These are phyloP conservation scores for Aegilops tauschii DNA, from an alignment of 176 grass and related monocot genomes.

Conservation along the genomic window DNA sequence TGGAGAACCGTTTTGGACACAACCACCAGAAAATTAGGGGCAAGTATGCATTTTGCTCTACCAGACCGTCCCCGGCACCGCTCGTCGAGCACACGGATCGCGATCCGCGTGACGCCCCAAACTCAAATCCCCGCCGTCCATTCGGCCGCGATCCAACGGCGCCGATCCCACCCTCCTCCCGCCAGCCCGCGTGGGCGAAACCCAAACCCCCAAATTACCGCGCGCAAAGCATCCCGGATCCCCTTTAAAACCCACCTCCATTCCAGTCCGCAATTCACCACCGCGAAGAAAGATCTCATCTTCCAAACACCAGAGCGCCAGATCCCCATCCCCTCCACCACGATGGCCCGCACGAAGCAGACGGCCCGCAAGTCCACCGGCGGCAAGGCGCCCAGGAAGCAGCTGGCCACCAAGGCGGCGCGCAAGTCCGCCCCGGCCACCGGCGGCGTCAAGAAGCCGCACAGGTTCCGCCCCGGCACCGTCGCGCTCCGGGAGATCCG, in stretches of 20 bases:
- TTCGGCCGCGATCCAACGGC: background rate
- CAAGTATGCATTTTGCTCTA: too few species aligned
- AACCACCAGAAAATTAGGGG: too few species aligned
- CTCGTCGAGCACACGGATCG: background rate
- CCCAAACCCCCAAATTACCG: background rate
- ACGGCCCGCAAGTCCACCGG: slow-evolving; percentile 68
- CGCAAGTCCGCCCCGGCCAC: slow-evolving; percentile 58
- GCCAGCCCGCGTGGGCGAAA: background rate
- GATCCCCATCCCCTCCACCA: background rate
- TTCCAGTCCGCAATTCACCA: background rate
- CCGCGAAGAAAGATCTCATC: background rate
- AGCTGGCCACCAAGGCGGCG: slow-evolving; percentile 56
- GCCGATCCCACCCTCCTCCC: background rate
- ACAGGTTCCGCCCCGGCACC: slow-evolving; percentile 61
- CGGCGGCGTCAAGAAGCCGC: slow-evolving; percentile 72
- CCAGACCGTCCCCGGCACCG: background rate
- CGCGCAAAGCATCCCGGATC: background rate
- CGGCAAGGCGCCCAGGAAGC: slow-evolving; percentile 68
- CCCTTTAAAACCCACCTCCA: background rate
- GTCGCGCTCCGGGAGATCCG: slow-evolving; percentile 61
- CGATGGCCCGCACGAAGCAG: slow-evolving; percentile 71
- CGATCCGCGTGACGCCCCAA: background rate
- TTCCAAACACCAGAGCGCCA: background rate
- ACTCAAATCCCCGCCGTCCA: background rate
- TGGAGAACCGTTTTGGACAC: too few species aligned